A percentile compares a stretch with the other conserved stretches of the same genome.
phyloP scores from a whole-genome alignment of 768 basidiomycete species.

The Pholiota conissans region DNA sequence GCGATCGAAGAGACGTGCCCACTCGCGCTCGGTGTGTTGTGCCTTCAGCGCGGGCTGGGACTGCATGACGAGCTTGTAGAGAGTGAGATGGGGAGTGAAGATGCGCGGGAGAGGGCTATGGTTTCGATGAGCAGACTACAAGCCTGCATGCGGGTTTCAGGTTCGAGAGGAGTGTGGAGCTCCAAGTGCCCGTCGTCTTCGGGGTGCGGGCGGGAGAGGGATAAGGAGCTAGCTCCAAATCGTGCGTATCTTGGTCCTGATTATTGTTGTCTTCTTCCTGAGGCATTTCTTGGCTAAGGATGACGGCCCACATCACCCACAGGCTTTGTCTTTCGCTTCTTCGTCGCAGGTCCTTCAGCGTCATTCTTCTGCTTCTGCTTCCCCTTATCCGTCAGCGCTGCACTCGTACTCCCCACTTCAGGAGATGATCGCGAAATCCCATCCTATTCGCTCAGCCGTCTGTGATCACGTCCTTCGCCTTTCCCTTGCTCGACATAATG shows the following conservation, averaged over 20 bases:
- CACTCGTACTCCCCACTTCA: neutral
- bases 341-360: slow-evolving; percentile 15
- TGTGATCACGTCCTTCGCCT: neutral
- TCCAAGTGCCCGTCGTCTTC: neutral
- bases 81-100: slow-evolving; percentile 56
- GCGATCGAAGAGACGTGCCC: slow-evolving; percentile 47
- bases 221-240: neutral
- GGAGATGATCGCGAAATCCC: neutral
- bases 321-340: slow-evolving; percentile 24
- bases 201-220: neutral
- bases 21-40: slow-evolving; percentile 42
- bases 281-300: slow-evolving; percentile 8
- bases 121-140: slow-evolving; percentile 70
- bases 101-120: slow-evolving; percentile 71
- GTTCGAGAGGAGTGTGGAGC: slow-evolving; percentile 5
- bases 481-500: neutral
- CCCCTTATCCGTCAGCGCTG: neutral
- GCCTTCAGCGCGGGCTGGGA: slow-evolving; percentile 51
- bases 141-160: slow-evolving; percentile 38
- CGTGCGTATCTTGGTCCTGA: slow-evolving; percentile 3
- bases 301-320: slow-evolving; percentile 6
- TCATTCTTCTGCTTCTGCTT: slow-evolving; percentile 13
- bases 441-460: slow-evolving; percentile 10
- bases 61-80: slow-evolving; percentile 53
- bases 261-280: slow-evolving; percentile 5